Conservation (phyloP, 768 basidiomycete species). For the Phanerochaete carnosa region DNA sequence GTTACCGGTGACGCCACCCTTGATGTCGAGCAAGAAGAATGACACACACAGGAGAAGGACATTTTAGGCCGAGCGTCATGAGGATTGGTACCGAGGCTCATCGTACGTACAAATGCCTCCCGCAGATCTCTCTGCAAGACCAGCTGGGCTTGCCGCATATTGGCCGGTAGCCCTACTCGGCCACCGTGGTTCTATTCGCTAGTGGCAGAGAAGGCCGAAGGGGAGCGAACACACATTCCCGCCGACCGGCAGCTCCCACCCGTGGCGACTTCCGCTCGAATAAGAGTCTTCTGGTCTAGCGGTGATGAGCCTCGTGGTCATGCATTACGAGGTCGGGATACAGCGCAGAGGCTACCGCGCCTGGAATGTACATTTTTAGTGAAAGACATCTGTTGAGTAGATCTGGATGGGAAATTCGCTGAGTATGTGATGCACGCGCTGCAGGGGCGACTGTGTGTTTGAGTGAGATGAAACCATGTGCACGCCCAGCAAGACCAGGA, state of each 20-base stretch:
- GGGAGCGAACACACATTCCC: neutral
- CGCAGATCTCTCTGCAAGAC: neutral
- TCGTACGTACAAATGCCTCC: neutral
- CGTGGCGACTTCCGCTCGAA: neutral
- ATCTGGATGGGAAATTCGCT: neutral
- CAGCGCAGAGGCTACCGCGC: neutral
- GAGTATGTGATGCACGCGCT: constrained; percentile 2
- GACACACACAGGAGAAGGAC: neutral
- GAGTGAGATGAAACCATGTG: constrained; percentile 1
- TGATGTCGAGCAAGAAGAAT: neutral
- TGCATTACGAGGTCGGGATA: neutral
- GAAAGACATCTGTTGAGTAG: neutral
- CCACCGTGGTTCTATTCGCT: neutral
- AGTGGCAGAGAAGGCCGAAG: neutral
- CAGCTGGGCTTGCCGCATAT: neutral
- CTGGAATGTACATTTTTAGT: neutral
- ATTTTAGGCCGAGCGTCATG: neutral
- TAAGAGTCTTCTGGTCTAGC: neutral
- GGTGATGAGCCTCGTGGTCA: neutral
- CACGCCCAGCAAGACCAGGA: neutral
- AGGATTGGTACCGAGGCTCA: neutral
- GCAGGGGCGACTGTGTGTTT: neutral
- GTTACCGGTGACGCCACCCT: neutral
- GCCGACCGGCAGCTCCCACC: neutral
- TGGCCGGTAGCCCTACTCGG: neutral